Conservation (phyloP, 768 basidiomycete genomes). For the Pulveroboletus frians region DNA sequence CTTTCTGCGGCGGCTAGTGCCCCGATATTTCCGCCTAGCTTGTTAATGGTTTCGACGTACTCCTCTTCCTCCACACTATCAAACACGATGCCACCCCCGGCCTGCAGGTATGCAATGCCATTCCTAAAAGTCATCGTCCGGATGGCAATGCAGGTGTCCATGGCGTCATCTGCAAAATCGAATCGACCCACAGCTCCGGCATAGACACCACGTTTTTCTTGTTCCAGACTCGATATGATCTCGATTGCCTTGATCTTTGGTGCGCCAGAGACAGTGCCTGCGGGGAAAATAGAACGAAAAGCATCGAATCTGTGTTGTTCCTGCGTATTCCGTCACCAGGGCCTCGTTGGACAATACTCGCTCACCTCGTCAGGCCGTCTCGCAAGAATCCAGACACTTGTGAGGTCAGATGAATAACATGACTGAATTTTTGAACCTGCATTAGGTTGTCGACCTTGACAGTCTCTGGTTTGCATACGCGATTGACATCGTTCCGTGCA, state of each 20-base stretch:
- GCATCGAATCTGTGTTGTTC: conserved; percentile 75
- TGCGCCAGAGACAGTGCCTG: conserved; percentile 97
- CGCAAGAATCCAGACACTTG: conserved; percentile 87
- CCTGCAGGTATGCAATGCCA: conserved; percentile 86
- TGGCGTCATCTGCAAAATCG: conserved; percentile 89
- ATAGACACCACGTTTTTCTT: conserved; percentile 88
- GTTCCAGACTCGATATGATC: conserved; percentile 79
- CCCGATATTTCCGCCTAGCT: conserved; percentile 79
- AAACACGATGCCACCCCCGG: conserved; percentile 95
- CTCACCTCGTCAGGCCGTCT: conserved; percentile 75
- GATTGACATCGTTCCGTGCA: conserved; percentile 96
- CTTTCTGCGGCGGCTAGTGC: conserved; percentile 87
- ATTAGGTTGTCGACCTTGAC: conserved; percentile 96
- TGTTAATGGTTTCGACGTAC: conserved; percentile 93
- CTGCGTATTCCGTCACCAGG: conserved; percentile 3
- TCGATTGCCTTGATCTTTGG: conserved; percentile 99
- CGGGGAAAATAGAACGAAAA: conserved; percentile 98
- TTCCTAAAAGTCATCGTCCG: conserved; percentile 97
- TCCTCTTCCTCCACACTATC: conserved; percentile 99
- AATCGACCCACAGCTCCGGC: conserved; percentile 98
- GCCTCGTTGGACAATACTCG: conserved; percentile 5
- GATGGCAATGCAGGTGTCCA: conserved; percentile 99
- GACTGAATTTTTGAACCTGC: conserved; percentile 91
- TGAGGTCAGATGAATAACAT: conserved; percentile 96
- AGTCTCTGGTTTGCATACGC: conserved; percentile 90